Evolutionary conservation across 805 yeast species (phyloP).

Genomic region (Hyphopichia homilentoma): DNA sequence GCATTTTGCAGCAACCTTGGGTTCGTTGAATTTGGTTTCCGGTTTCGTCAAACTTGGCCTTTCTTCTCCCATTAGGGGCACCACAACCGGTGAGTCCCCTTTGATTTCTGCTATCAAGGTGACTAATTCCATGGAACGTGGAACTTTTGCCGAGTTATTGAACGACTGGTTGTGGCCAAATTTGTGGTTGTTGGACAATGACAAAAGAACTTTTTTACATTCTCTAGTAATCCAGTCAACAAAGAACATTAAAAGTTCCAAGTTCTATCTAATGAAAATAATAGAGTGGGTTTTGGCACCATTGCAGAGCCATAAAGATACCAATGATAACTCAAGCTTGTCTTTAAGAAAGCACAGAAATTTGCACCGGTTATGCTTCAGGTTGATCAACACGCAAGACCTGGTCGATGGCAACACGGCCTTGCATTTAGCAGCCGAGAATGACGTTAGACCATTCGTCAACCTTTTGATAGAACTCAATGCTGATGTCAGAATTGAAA

Average conservation of each 20-base stretch:
- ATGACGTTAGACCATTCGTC: conserved; percentile 36
- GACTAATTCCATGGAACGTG: conserved; percentile 76
- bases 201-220: conserved; percentile 79
- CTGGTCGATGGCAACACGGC: conserved; percentile 34
- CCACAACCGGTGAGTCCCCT: conserved; percentile 34
- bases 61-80: conserved; percentile 38
- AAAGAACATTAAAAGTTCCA: conserved; percentile 29
- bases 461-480: conserved; percentile 29
- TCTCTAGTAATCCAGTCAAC: conserved; percentile 59
- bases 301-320: conserved; percentile 14
- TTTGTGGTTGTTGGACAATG: conserved; percentile 45
- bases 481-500: conserved; percentile 62
- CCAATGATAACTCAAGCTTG: too few relatives aligned
- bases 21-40: conserved; percentile 31
- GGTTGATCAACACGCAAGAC: conserved; percentile 32
- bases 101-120: conserved; percentile 74
- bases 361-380: conserved; percentile 10
- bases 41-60: conserved; percentile 31
- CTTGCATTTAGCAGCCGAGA: conserved; percentile 39
- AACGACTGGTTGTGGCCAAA: conserved; percentile 64
- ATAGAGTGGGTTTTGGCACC: conserved; percentile 25
- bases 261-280: conserved; percentile 32
- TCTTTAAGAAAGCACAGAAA: conserved; percentile 14
- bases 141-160: conserved; percentile 67
- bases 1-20: conserved; percentile 42